A percentile compares a stretch with the other conserved stretches of the same genome.
phyloP scores from a whole-genome alignment of 495 filamentous ascomycete species.

The Tuber borchii region DNA sequence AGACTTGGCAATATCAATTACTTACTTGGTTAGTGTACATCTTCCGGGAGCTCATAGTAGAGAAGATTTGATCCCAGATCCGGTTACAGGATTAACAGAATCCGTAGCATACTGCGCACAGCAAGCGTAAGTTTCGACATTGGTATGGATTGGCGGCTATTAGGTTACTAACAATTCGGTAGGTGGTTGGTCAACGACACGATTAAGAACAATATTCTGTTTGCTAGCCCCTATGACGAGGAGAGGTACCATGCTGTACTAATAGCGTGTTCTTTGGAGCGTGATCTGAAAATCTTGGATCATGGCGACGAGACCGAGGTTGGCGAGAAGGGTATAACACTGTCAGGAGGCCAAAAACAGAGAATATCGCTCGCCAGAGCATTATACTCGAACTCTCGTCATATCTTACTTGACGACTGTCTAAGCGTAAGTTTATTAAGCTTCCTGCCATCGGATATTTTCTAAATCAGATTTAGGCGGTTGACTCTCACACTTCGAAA shows the following conservation, averaged over 20 bases:
- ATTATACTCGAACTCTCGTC: constrained; percentile 82
- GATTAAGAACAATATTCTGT: constrained; percentile 93
- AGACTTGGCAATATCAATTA: neutral
- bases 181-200: constrained; percentile 90
- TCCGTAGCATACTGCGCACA: constrained; percentile 96
- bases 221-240: constrained; percentile 75
- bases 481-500: constrained; percentile 98
- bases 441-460: neutral
- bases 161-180: neutral
- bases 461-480: constrained; percentile 48
- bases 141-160: neutral
- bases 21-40: constrained; percentile 49
- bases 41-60: constrained; percentile 76
- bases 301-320: constrained; percentile 89
- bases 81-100: constrained; percentile 79
- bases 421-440: constrained; percentile 51
- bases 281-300: constrained; percentile 87
- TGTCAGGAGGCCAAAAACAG: constrained; percentile 97
- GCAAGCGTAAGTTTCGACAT: constrained; percentile 53
- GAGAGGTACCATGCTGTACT: constrained; percentile 82
- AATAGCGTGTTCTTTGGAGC: constrained; percentile 84
- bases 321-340: constrained; percentile 92
- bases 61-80: constrained; percentile 72
- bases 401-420: constrained; percentile 90
- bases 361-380: constrained; percentile 91